Evolutionary conservation across 1,284 basidiomycete genomes (phyloP).

Genomic region (Entoloma clypeatum): DNA sequence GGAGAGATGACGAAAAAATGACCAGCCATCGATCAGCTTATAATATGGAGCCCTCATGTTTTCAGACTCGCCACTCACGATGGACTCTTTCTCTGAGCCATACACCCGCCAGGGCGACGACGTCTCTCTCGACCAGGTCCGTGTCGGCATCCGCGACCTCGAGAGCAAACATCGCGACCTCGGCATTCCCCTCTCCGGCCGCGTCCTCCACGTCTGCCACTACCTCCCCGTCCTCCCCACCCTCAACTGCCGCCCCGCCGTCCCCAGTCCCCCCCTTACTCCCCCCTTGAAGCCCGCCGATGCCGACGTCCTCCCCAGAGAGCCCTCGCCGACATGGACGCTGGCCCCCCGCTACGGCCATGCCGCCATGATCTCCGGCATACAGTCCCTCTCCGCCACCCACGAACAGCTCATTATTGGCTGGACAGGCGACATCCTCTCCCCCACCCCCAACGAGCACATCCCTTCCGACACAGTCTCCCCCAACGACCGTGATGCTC

Average conservation of each 20-base stretch:
- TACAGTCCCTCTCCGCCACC: conserved; percentile 76
- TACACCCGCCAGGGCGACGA: conserved; percentile 47
- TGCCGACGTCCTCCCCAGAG: conserved; percentile 27
- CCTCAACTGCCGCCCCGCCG: conserved; percentile 45
- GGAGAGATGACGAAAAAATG: too few relatives aligned
- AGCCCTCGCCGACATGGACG: conserved; percentile 55
- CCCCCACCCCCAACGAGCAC: conserved; percentile 37
- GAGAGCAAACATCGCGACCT: conserved; percentile 67
- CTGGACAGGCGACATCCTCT: conserved; percentile 86
- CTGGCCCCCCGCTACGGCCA: conserved; percentile 85
- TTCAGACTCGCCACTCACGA: conserved; percentile 18
- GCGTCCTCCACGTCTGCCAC: conserved; percentile 86
- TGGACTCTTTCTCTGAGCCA: conserved; percentile 47
- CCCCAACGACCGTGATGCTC: conserved; percentile 54
- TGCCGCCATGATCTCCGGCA: conserved; percentile 93
- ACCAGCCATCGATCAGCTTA: too few relatives aligned
- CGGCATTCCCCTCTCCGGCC: conserved; percentile 72
- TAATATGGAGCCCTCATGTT: too few relatives aligned
- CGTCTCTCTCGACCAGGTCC: conserved; percentile 50
- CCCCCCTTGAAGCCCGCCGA: conserved; percentile 50
- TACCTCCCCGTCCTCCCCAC: conserved; percentile 70
- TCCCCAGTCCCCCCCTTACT: conserved; percentile 67
- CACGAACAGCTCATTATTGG: conserved; percentile 92
- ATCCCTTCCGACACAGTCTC: conserved; percentile 53
- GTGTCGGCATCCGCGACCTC: conserved; percentile 55